These are phyloP conservation scores for Luzula sylvatica DNA, from an alignment of 176 grass and related monocot species.

Conservation along the genomic window DNA sequence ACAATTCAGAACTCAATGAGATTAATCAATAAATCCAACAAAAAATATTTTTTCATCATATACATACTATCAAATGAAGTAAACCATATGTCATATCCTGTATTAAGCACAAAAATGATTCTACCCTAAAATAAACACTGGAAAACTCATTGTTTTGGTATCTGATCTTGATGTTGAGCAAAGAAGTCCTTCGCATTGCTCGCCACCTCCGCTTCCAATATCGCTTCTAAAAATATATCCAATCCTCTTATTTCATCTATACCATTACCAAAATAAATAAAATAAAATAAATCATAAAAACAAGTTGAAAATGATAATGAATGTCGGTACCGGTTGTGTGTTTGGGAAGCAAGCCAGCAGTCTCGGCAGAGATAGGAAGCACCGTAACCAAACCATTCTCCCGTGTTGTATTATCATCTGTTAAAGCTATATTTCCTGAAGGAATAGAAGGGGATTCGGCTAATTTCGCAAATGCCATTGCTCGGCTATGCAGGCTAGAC, in stretches of 20 bases:
- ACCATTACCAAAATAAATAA: background rate
- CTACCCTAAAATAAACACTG: too few species aligned
- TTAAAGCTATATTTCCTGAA: slow-evolving; percentile 4
- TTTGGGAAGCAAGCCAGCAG: slow-evolving; percentile 68
- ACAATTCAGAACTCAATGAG: too few species aligned
- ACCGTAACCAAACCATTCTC: slow-evolving; percentile 46
- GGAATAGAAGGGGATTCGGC: slow-evolving; percentile 30
- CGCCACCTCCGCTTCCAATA: slow-evolving; percentile 79
- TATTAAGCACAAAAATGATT: too few species aligned
- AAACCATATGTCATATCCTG: too few species aligned
- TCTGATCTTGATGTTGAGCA: slow-evolving; percentile 37
- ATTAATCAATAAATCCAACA: too few species aligned
- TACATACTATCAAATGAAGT: too few species aligned
- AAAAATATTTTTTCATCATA: too few species aligned
- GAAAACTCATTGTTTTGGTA: background rate
- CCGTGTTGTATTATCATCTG: background rate
- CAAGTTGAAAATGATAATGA: background rate
- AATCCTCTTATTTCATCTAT: slow-evolving; percentile 56
- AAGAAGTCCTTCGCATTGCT: slow-evolving; percentile 60
- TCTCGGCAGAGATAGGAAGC: slow-evolving; percentile 83
- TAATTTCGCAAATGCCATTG: slow-evolving; percentile 45
- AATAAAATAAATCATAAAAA: background rate
- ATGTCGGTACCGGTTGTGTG: slow-evolving; percentile 28
- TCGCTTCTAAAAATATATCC: slow-evolving; percentile 69
- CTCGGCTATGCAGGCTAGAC: slow-evolving; percentile 52